These are phyloP conservation scores for Plectranthus barbatus DNA, from an alignment of 257 asterid genomes.

Conservation along the genomic window DNA sequence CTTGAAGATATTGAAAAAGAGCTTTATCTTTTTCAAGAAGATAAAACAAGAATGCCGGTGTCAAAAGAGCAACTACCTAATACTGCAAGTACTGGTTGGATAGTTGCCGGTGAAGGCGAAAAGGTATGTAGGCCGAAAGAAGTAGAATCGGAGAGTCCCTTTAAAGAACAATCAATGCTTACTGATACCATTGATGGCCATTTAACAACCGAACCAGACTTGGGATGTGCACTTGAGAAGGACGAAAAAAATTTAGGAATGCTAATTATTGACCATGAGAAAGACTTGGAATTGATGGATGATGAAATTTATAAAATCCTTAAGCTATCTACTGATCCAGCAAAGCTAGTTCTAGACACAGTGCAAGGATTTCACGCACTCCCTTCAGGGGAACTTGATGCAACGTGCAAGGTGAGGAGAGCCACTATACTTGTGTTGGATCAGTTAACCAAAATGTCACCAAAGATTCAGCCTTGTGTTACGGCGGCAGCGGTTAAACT, in stretches of 20 bases:
- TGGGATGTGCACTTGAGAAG: not conserved
- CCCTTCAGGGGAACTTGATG: slow-evolving; percentile 10
- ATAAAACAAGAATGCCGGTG: slow-evolving; percentile 1
- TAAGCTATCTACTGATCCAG: slow-evolving; percentile 36
- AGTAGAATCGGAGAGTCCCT: slow-evolving; percentile 9
- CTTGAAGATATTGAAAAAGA: slow-evolving; percentile 18
- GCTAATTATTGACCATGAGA: slow-evolving; percentile 13
- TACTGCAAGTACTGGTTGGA: too few species aligned
- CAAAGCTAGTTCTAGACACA: slow-evolving; percentile 35
- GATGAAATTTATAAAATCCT: slow-evolving; percentile 28
- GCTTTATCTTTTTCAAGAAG: slow-evolving; percentile 5
- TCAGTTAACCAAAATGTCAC: slow-evolving; percentile 29
- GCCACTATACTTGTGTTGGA: slow-evolving; percentile 27
- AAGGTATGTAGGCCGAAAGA: slow-evolving; percentile 14
- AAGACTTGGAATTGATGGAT: slow-evolving; percentile 24
- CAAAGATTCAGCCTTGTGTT: slow-evolving; percentile 22
- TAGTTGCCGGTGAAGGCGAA: too few species aligned
- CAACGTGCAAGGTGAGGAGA: slow-evolving; percentile 16
- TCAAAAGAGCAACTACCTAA: slow-evolving; percentile 1
- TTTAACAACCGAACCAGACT: slow-evolving; percentile 9
- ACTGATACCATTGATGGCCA: not conserved
- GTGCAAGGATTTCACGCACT: slow-evolving; percentile 23
- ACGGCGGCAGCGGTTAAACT: slow-evolving; percentile 32
- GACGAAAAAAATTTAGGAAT: slow-evolving; percentile 17
- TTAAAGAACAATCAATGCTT: slow-evolving; percentile 14